Percentiles rank a stretch among this genome's conserved stretches.
Conservation (phyloP, 2,329 filamentous ascomycete species). For the Colletotrichum sp. region DNA sequence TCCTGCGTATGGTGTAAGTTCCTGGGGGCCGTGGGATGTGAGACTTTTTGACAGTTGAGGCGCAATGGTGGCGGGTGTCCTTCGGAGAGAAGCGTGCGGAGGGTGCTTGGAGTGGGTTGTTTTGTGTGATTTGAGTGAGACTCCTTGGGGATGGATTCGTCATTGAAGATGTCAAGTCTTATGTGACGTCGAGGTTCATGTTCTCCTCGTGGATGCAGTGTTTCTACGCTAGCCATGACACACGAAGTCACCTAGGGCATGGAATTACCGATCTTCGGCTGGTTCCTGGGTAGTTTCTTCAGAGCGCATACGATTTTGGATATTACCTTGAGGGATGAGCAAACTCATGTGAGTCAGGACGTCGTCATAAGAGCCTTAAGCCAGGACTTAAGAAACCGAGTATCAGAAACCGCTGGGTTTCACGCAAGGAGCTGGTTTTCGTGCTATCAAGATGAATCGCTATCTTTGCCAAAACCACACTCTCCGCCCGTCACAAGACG, state of each 20-base stretch:
- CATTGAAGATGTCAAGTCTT: background rate
- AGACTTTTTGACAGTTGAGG: background rate
- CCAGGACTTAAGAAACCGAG: no score
- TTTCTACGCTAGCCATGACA: background rate
- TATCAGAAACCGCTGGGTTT: no score
- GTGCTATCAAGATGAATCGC: no score
- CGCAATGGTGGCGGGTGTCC: background rate
- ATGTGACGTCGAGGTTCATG: background rate
- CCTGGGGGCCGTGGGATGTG: background rate
- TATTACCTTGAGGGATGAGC: no score
- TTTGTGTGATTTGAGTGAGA: background rate
- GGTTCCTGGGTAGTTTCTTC: no score
- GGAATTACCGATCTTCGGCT: background rate
- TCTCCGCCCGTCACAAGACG: no score
- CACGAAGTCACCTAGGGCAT: background rate
- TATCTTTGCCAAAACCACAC: no score
- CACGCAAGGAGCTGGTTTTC: no score
- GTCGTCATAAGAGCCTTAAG: no score
- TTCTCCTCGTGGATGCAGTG: fast-evolving
- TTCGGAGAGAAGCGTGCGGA: background rate
- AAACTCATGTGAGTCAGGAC: no score
- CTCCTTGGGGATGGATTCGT: background rate
- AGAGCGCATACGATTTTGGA: no score
- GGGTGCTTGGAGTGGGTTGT: background rate
- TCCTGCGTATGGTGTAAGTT: background rate